These are phyloP conservation scores for Diaporthe citriasiana DNA, from an alignment of 2,329 filamentous ascomycete species.

Conservation along the genomic window DNA sequence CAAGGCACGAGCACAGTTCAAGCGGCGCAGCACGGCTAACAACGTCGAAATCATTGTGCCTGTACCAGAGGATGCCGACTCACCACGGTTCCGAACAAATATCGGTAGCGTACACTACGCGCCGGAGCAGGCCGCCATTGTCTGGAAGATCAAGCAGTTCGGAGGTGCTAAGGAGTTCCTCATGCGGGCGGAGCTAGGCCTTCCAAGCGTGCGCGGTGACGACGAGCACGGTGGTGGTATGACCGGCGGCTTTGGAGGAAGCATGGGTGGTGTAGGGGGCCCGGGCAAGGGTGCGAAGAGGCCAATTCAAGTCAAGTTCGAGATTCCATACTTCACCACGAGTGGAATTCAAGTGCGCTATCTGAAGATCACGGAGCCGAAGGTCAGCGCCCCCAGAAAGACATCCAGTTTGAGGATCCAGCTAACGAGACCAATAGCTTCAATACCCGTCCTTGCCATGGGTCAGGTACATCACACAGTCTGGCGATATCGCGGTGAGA, in stretches of 20 bases:
- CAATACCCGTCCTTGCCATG: slow-evolving; percentile 98
- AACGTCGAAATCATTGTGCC: slow-evolving; percentile 99
- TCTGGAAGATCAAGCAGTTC: slow-evolving; percentile 99
- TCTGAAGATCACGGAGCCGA: slow-evolving; percentile 98
- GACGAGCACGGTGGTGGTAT: slow-evolving; percentile 97
- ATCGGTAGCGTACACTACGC: slow-evolving; percentile 98
- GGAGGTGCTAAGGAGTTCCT: slow-evolving; percentile 98
- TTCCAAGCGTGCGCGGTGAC: slow-evolving; percentile 94
- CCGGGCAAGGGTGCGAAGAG: slow-evolving; percentile 87
- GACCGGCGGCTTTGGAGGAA: slow-evolving; percentile 97
- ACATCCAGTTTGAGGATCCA: neutral
- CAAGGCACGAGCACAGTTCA: slow-evolving; percentile 98
- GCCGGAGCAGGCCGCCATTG: slow-evolving; percentile 95
- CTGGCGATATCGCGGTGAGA: slow-evolving; percentile 94
- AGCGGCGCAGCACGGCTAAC: slow-evolving; percentile 96
- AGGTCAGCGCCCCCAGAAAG: slow-evolving; percentile 72
- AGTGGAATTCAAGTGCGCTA: slow-evolving; percentile 98
- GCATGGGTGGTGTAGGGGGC: slow-evolving; percentile 90
- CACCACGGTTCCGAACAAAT: slow-evolving; percentile 95
- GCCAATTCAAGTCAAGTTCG: slow-evolving; percentile 99
- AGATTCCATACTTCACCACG: slow-evolving; percentile 99
- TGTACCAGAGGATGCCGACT: slow-evolving; percentile 96
- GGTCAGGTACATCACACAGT: slow-evolving; percentile 99
- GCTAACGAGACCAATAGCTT: slow-evolving; percentile 66
- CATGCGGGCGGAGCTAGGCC: slow-evolving; percentile 95